Percentiles rank a stretch among this genome's conserved stretches.
Conservation (phyloP, 179 eudicot species). For the Beta corolliflora region DNA sequence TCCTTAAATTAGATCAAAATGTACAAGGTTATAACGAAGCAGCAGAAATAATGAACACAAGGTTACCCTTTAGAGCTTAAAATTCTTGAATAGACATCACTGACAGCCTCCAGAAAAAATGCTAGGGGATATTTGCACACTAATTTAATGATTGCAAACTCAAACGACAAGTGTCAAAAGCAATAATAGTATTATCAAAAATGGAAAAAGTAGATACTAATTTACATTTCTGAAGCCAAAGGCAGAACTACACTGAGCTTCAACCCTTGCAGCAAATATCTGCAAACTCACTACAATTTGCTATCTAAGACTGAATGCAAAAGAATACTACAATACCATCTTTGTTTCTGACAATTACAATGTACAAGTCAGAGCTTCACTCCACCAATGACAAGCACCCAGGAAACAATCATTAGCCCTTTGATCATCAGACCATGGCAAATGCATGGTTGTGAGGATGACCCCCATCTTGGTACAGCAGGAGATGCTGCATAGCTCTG, state of each 20-base stretch:
- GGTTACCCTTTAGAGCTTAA: not conserved
- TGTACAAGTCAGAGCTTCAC: conserved; percentile 22
- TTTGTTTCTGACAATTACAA: conserved; percentile 16
- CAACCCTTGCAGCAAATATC: not conserved
- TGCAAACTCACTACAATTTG: conserved; percentile 9
- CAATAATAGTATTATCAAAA: conserved; percentile 6
- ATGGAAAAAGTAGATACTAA: not conserved
- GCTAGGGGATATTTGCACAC: too few relatives aligned
- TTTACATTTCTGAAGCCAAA: conserved; percentile 16
- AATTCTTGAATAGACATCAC: not conserved
- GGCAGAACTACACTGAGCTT: conserved; percentile 1
- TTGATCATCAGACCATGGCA: conserved; percentile 34
- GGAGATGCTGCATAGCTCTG: conserved; percentile 56
- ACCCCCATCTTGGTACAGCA: conserved; percentile 56
- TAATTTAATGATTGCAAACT: not conserved
- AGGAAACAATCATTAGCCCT: conserved; percentile 12
- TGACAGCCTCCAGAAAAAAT: not conserved
- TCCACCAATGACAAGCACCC: conserved; percentile 11
- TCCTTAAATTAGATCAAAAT: not conserved
- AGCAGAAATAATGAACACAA: not conserved
- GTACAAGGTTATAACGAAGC: not conserved
- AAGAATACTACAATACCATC: conserved; percentile 15
- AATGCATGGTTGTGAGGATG: conserved; percentile 44
- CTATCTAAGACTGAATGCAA: not conserved
- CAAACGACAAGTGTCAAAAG: not conserved